Evolutionary conservation across 495 filamentous ascomycete genomes (phyloP).

Genomic region (Podospora pseudopauciseta): DNA sequence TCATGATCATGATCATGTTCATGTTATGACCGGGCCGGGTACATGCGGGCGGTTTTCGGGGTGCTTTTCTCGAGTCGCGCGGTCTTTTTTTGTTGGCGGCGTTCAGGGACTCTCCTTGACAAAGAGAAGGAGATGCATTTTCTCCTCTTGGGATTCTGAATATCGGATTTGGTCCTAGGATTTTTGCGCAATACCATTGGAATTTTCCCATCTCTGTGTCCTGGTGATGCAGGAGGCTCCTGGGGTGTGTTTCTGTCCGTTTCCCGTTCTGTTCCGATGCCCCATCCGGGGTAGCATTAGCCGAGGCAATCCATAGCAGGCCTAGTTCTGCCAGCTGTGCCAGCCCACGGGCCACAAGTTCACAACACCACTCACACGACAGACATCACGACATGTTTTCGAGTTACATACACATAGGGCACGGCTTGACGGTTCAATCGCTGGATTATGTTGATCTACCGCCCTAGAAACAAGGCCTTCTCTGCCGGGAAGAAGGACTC

Average conservation of each 20-base stretch:
- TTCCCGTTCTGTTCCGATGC: conserved; percentile 9
- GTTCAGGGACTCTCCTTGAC: conserved; percentile 17
- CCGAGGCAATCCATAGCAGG: conserved; percentile 3
- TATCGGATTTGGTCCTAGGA: conserved; percentile 1
- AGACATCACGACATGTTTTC: too few species aligned
- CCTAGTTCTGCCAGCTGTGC: not conserved
- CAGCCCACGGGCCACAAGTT: not conserved
- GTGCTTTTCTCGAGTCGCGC: not conserved
- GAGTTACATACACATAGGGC: too few species aligned
- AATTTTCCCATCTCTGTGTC: conserved; percentile 1
- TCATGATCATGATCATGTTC: not conserved
- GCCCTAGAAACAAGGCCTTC: too few species aligned
- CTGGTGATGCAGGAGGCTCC: conserved; percentile 5
- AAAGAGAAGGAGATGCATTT: conserved; percentile 8
- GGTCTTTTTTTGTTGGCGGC: conserved; percentile 19
- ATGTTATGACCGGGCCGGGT: conserved; percentile 16
- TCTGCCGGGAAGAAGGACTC: too few species aligned
- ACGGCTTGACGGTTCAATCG: too few species aligned
- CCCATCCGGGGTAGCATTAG: conserved; percentile 26
- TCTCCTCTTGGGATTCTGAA: conserved; percentile 1
- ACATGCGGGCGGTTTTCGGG: not conserved
- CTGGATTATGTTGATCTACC: too few species aligned
- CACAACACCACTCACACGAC: not conserved
- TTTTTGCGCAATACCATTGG: conserved; percentile 9
- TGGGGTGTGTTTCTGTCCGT: conserved; percentile 2